Percentiles rank a stretch among this genome's conserved stretches.
Conservation (phyloP, 2,329 filamentous ascomycete species). For the Drechslerella dactyloides region DNA sequence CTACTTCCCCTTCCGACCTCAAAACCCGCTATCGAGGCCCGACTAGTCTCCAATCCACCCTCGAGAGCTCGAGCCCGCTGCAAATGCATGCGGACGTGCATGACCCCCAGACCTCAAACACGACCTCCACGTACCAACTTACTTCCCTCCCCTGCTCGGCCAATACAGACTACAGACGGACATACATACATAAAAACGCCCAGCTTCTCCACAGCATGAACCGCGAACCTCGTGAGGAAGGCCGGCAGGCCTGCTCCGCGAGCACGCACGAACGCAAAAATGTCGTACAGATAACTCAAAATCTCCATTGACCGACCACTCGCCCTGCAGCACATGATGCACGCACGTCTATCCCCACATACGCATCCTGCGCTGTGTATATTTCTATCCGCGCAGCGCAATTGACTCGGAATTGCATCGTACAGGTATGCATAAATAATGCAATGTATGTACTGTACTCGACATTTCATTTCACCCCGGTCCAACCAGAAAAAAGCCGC, state of each 20-base stretch:
- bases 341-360: slow-evolving; percentile 10
- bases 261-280: slow-evolving; percentile 26
- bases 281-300: slow-evolving; percentile 39
- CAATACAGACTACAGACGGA: not conserved
- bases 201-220: slow-evolving; percentile 10
- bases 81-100: slow-evolving; percentile 5
- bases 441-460: slow-evolving; percentile 2
- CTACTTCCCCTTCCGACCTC: slow-evolving; percentile 1
- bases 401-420: not conserved
- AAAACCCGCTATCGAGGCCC: not conserved
- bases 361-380: not conserved
- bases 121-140: no score
- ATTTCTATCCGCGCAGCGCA: no score
- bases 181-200: no score
- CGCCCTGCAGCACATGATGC: not conserved
- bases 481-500: slow-evolving; percentile 51
- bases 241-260: slow-evolving; percentile 7
- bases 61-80: slow-evolving; percentile 1
- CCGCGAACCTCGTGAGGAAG: slow-evolving; percentile 15
- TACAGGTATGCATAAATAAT: not conserved
- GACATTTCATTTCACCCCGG: slow-evolving; percentile 6
- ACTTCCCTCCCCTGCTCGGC: not conserved
- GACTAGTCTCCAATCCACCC: slow-evolving; percentile 1
- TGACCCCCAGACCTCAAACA: not conserved
- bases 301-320: not conserved